Conservation (phyloP, 1,139 yeast species). For the Sporopachydermia cereana region DNA sequence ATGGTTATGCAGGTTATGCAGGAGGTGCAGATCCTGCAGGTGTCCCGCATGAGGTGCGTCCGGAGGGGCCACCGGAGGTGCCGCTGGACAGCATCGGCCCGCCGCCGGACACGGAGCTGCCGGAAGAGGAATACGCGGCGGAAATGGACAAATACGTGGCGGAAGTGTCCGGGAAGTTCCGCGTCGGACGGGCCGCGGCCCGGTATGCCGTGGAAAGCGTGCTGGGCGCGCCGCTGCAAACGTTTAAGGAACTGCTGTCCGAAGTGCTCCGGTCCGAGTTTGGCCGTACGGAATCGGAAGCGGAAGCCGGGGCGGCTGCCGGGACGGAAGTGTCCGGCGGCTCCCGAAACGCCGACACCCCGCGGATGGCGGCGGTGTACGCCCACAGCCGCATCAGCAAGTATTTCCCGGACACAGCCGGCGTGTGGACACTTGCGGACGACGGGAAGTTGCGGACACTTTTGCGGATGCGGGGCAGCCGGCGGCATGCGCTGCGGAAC, state of each 20-base stretch:
- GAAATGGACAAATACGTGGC: background rate
- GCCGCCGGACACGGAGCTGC: background rate
- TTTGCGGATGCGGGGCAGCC: background rate
- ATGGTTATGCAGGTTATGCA: too few species aligned
- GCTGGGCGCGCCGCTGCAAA: background rate
- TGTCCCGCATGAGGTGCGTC: too few species aligned
- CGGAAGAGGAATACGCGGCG: background rate
- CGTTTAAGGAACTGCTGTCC: background rate
- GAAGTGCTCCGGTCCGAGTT: background rate
- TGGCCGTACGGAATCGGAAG: background rate
- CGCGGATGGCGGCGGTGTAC: background rate
- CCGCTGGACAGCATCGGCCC: too few species aligned
- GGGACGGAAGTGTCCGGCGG: too few species aligned
- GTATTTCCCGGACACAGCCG: background rate
- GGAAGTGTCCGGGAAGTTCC: background rate
- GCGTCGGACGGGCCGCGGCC: background rate
- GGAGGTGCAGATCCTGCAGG: too few species aligned
- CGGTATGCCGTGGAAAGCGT: background rate
- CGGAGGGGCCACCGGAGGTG: too few species aligned
- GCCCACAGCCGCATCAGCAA: background rate
- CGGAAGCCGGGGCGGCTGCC: too few species aligned
- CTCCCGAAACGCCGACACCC: background rate
- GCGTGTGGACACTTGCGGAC: background rate
- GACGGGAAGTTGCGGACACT: background rate
- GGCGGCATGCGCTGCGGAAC: background rate